A percentile compares a stretch with the other conserved stretches of the same genome.
phyloP scores from a whole-genome alignment of 2,329 filamentous ascomycete genomes.

The Phaeosphaeriaceae sp. region DNA sequence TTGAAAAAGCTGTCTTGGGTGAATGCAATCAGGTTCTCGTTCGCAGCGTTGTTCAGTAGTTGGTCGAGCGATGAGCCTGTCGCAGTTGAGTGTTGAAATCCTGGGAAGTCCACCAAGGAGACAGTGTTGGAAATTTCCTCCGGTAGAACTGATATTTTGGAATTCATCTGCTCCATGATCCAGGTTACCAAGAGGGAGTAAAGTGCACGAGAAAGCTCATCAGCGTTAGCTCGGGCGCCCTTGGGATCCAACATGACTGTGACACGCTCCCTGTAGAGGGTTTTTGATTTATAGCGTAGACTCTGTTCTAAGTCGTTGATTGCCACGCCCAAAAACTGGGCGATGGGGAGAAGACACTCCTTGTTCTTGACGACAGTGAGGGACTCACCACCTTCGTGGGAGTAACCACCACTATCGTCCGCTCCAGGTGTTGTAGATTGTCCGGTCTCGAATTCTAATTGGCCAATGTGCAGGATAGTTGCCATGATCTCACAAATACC shows the following conservation, averaged over 20 bases:
- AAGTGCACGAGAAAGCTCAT: slow-evolving; percentile 89
- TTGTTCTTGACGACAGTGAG: slow-evolving; percentile 92
- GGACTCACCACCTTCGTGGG: slow-evolving; percentile 87
- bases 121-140: slow-evolving; percentile 92
- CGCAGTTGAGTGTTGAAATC: slow-evolving; percentile 83
- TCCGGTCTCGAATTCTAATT: slow-evolving; percentile 88
- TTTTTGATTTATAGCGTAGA: slow-evolving; percentile 95
- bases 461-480: slow-evolving; percentile 93
- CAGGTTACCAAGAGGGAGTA: slow-evolving; percentile 95
- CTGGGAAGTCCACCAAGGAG: slow-evolving; percentile 94
- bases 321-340: slow-evolving; percentile 91
- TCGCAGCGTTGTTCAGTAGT: slow-evolving; percentile 91
- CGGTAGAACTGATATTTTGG: slow-evolving; percentile 83
- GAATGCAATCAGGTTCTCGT: slow-evolving; percentile 90
- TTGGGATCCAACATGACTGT: slow-evolving; percentile 96
- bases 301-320: slow-evolving; percentile 83
- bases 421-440: slow-evolving; percentile 78
- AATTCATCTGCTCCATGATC: slow-evolving; percentile 91
- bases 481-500: slow-evolving; percentile 96
- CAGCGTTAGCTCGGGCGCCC: slow-evolving; percentile 88
- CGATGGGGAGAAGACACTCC: slow-evolving; percentile 82
- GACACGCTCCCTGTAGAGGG: slow-evolving; percentile 93
- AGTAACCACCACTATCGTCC: slow-evolving; percentile 95
- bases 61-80: slow-evolving; percentile 90
- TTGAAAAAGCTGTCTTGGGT: slow-evolving; percentile 97